These are phyloP conservation scores for Evernia prunastri DNA, from an alignment of 495 filamentous ascomycete species.

Conservation along the genomic window DNA sequence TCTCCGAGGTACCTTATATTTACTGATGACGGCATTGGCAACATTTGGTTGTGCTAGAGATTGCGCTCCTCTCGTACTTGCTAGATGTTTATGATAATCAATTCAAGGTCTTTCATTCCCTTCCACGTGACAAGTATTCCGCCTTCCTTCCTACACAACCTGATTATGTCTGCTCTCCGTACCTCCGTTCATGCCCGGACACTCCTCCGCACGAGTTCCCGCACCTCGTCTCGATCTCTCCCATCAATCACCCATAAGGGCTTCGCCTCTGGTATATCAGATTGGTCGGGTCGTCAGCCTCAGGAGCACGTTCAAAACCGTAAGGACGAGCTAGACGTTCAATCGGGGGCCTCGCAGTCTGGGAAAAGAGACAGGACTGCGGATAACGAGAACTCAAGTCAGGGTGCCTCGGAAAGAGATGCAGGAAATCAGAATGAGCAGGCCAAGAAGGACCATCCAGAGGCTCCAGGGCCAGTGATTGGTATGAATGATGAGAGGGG, in stretches of 20 bases:
- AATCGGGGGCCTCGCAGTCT: slow-evolving; percentile 32
- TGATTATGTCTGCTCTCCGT: neutral
- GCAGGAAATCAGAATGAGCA: slow-evolving; percentile 39
- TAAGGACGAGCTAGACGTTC: slow-evolving; percentile 38
- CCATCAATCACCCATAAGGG: slow-evolving; percentile 5
- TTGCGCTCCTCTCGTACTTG: neutral
- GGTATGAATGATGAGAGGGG: slow-evolving; percentile 68
- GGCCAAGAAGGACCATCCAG: slow-evolving; percentile 57
- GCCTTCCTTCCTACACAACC: no score
- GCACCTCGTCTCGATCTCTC: slow-evolving; percentile 13
- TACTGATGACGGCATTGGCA: slow-evolving; percentile 15
- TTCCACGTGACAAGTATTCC: neutral
- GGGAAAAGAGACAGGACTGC: slow-evolving; percentile 38
- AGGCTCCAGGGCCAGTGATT: slow-evolving; percentile 58
- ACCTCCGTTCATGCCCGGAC: neutral
- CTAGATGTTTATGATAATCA: neutral
- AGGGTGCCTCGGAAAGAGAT: slow-evolving; percentile 42
- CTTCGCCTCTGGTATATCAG: slow-evolving; percentile 13
- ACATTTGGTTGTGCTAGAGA: neutral
- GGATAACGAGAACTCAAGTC: slow-evolving; percentile 36
- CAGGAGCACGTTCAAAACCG: slow-evolving; percentile 36
- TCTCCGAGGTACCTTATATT: no score
- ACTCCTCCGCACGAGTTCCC: slow-evolving; percentile 11
- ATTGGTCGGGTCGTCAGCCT: slow-evolving; percentile 35
- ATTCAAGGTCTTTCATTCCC: slow-evolving; percentile 18